Conservation (phyloP, 768 basidiomycete genomes). For the Leccinum arenicola region DNA sequence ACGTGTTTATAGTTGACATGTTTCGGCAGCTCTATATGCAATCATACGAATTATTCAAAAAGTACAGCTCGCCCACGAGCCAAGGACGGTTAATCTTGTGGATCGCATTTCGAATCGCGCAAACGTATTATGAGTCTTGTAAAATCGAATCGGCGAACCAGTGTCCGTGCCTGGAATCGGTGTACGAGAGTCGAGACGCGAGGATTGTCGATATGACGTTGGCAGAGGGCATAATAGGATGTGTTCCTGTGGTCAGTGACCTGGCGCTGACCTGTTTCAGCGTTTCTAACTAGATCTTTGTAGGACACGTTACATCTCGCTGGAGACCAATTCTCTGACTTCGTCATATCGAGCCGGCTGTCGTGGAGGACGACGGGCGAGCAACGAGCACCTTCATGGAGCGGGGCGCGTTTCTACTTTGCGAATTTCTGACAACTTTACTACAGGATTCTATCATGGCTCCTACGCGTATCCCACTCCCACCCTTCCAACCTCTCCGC, state of each 20-base stretch:
- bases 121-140: background rate
- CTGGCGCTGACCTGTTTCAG: background rate
- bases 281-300: slow-evolving; percentile 3
- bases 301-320: slow-evolving; percentile 54
- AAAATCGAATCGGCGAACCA: background rate
- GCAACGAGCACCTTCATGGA: no score
- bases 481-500: slow-evolving; percentile 4
- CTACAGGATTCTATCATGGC: no score
- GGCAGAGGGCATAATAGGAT: slow-evolving; percentile 32
- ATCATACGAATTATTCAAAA: background rate
- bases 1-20: background rate
- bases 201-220: no score
- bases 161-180: background rate
- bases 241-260: slow-evolving; percentile 44
- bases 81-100: background rate
- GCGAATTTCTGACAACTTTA: no score
- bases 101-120: background rate
- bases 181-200: no score
- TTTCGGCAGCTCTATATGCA: background rate
- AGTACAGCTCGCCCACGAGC: background rate
- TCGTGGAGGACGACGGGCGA: no score
- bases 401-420: no score
- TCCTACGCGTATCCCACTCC: no score
- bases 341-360: slow-evolving; percentile 26
- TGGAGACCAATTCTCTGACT: slow-evolving; percentile 53